Base-by-base conservation (phyloP, 2,329 filamentous ascomycete genomes). In the Epichloe gansuensis region DNA sequence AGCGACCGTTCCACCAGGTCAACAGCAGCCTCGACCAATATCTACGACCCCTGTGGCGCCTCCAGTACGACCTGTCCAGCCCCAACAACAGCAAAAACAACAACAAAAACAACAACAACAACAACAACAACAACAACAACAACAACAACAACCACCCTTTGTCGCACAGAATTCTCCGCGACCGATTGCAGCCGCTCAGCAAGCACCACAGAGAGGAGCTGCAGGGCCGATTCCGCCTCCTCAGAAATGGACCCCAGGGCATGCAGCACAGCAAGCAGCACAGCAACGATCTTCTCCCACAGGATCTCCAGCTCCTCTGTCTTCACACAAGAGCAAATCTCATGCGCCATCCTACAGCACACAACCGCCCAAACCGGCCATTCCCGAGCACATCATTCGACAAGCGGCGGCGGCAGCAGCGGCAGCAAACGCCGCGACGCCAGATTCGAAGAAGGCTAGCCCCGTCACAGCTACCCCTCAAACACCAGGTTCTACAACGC, bases 331-430 rank as follows among this genome's bases (percentile, higher is more conserved):
- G 51, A 63, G 67, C 53, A 69, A 62, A 54, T 48, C 54, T 8
- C 59, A 62, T 44, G 41, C 55, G 4, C 61, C 61, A 11, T 61
- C 67, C 2, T 64, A 68, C 50, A 58, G 57, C 38, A 58, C 60
- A 17, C 68, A 71, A 50, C 60, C 60, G 6, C 65, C 66, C 7
- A 62, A 64, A 43, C 67, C 68, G 39, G 66, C 69, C 4, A 67
- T 72, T 38, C 67, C 70, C n/a, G 67, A 70, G 41, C 68, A 70
- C 54, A 67, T 72, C 44, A 69, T 68, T 52, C 65, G 69, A n/a
- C 69, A 71, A 54, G 64, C 65, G 17, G 58, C 68, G 31, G 62
- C 61, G 3, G 39, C 52, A 28, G 42, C 51, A 25, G 51, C 67
- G 23, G 61, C 61, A 23, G 31, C 46, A 28, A 52, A 48, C 13